These are phyloP conservation scores for Scopulariopsis brevicaulis DNA, from an alignment of 2,329 filamentous ascomycete genomes.

Conservation along the genomic window DNA sequence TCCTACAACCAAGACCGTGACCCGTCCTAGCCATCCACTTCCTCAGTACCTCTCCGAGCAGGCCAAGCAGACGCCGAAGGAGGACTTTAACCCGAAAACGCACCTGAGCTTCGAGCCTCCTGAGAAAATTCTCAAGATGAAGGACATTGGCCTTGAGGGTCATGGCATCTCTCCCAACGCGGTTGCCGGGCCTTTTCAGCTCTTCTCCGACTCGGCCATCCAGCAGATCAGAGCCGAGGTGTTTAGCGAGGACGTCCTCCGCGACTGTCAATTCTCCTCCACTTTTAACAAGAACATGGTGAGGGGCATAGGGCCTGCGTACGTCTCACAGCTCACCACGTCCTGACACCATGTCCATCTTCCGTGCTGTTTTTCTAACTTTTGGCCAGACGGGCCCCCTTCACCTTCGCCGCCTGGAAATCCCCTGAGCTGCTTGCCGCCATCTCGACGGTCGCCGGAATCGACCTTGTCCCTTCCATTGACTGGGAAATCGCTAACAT, in stretches of 20 bases:
- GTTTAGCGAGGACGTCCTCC: slow-evolving; percentile 40
- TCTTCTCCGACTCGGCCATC: slow-evolving; percentile 52
- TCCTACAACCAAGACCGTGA: slow-evolving; percentile 15
- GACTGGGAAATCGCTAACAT: slow-evolving; percentile 45
- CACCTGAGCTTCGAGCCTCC: slow-evolving; percentile 43
- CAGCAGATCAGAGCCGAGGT: slow-evolving; percentile 51
- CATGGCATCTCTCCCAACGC: slow-evolving; percentile 50
- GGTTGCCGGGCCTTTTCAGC: slow-evolving; percentile 52
- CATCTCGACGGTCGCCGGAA: slow-evolving; percentile 39
- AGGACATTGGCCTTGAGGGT: slow-evolving; percentile 45
- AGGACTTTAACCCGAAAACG: slow-evolving; percentile 37
- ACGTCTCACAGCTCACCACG: slow-evolving; percentile 16
- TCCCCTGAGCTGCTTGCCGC: slow-evolving; percentile 28
- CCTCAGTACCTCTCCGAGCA: slow-evolving; percentile 16
- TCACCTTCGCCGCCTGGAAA: slow-evolving; percentile 42
- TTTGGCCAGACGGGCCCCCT: slow-evolving; percentile 45
- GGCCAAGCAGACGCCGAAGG: slow-evolving; percentile 8
- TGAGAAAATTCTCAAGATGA: slow-evolving; percentile 44
- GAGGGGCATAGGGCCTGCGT: slow-evolving; percentile 33
- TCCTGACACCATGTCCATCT: too few species aligned
- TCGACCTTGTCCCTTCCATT: slow-evolving; percentile 40
- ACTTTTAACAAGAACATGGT: slow-evolving; percentile 40
- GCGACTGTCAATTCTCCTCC: slow-evolving; percentile 42
- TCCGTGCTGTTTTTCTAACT: neutral
- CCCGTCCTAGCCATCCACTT: slow-evolving; percentile 13